Base-by-base conservation (phyloP, 305 asterid genomes). In the Fraxinus angustifolia region DNA sequence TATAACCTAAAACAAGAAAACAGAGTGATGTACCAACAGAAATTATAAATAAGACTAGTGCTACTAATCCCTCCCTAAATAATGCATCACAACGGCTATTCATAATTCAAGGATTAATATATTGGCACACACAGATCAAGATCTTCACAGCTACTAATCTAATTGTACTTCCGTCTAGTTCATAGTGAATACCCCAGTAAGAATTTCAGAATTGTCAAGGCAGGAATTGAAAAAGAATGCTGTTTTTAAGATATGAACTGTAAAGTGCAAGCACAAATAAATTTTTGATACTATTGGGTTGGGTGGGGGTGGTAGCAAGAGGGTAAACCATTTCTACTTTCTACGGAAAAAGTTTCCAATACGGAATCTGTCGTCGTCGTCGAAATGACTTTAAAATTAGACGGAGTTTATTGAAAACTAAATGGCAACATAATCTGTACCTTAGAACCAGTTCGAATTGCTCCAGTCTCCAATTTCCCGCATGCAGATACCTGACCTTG, bases 391-490 rank as follows among this genome's bases (percentile, higher is more conserved):
- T 80, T 65, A 76, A 35, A n/a, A 35, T 68, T 42, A 72, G 74
- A 81, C 53, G 4, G 48, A 56, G 70, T 70, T 19, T 73, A 16
- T 14, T 82, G 10, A 65, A 48, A 79, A 75, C 76, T 17, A 77
- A 82, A 2, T 30, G 78, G 79, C 38, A 68, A 75, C 68, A 79
- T 72, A 70, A 42, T 30, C 3, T 58, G 80, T 90, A 94, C 99
- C 99, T 96, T 94, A 65, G 79, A 87, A 86, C 99, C 99, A 56
- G 87, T 79, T 79, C 90, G 89, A 82, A 94, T 87, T 78, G 98
- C 97, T 83, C 99, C 99, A 79, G 84, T 84, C 91, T 92, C 99
- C 90, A 96, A 85, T 85, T 94, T 94, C 86, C 99, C 99, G 65
- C 93, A 89, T 28, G 84, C 92, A 73, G 93, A 88, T 74, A 90